phyloP scores from a whole-genome alignment of 1,139 yeast genomes.

The Zhuliangozyma blackwelliae region DNA sequence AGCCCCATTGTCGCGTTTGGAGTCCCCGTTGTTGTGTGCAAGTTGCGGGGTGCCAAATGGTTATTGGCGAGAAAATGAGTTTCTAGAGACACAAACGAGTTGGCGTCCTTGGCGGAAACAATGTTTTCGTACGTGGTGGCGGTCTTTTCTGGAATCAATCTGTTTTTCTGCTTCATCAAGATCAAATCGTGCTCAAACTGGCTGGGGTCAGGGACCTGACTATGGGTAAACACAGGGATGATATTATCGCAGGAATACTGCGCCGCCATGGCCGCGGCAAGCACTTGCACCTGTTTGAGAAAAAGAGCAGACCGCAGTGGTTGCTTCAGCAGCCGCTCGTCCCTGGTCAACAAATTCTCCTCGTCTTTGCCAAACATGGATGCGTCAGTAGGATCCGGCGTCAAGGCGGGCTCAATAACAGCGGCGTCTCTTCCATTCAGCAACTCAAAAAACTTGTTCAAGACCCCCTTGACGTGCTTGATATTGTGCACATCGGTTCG shows the following conservation, averaged over 20 bases:
- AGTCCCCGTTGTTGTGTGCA: constrained; percentile 1
- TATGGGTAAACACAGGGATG: constrained; percentile 26
- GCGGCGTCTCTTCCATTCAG: constrained; percentile 32
- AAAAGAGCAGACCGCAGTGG: constrained; percentile 18
- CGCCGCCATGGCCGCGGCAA: constrained; percentile 24
- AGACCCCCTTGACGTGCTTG: constrained; percentile 27
- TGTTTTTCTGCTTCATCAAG: constrained; percentile 33
- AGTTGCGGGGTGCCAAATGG: background rate
- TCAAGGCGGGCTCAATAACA: constrained; percentile 1
- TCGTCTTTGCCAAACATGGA: constrained; percentile 1
- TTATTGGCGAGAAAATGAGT: constrained; percentile 31
- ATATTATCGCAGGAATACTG: constrained; percentile 18
- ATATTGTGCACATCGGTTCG: constrained; percentile 30
- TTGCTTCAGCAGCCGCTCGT: background rate
- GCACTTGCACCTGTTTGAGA: constrained; percentile 21
- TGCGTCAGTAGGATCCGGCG: background rate
- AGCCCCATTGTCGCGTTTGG: constrained; percentile 21
- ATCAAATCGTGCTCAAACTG: constrained; percentile 16
- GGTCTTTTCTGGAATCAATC: constrained; percentile 32
- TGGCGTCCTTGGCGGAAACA: constrained; percentile 29
- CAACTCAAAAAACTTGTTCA: constrained; percentile 29
- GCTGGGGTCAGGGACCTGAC: constrained; percentile 15
- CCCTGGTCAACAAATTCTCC: background rate
- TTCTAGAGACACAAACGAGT: constrained; percentile 15
- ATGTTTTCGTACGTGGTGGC: constrained; percentile 34